Evolutionary conservation across 2,329 filamentous ascomycete genomes (phyloP), one percentile per base, ranked within the genome.

Genomic region (Epichloe aotearoae): DNA sequence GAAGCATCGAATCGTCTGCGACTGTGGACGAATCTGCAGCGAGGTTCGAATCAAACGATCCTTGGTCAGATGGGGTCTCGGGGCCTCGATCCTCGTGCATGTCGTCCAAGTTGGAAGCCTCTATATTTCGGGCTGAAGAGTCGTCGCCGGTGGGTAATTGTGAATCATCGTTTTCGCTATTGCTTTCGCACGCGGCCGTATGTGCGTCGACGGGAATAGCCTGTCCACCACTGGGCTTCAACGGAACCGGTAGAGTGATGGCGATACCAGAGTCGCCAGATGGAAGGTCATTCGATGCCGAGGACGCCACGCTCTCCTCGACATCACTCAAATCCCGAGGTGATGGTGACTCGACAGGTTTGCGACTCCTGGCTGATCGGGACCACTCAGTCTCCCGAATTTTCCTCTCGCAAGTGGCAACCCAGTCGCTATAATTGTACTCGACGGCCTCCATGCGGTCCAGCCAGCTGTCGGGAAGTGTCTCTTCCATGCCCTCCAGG

Each of bases 391-490:
- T 76, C 57, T 87, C 80, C 47, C 83, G 73, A n/a, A 90, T 76
- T 58, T 78, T 83, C 53, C 76, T 76, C 61, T 94, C 88, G 34
- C 86, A 89, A 46, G 83, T 76, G 46, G 84, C 82, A 42, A 83
- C 80, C 93, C 93, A 98, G 23, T 82, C 77, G 7, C 82, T 79
- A 65, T 91, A 95, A 33, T 83, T 78, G 11, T 76, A 72, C 64
- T 98, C 93, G 4, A 94, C 72, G 0, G 70, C 68, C 64, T 97
- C 93, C 69, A 97, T 84, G 4, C 83, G 77, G 59, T 95, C 88
- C 51, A 97, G 80, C 93, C 91, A 98, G 30, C 72, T 65, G 40
- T 94, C 86, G 0, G 93, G 93, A 10, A 98, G 71, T 0, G 85
- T 88, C 60, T 98, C 93, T 42, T 84, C 75, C 50, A 82, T 75